These are phyloP conservation scores for Barnettozyma botsteinii DNA, from an alignment of 805 yeast species.

Conservation along the genomic window DNA sequence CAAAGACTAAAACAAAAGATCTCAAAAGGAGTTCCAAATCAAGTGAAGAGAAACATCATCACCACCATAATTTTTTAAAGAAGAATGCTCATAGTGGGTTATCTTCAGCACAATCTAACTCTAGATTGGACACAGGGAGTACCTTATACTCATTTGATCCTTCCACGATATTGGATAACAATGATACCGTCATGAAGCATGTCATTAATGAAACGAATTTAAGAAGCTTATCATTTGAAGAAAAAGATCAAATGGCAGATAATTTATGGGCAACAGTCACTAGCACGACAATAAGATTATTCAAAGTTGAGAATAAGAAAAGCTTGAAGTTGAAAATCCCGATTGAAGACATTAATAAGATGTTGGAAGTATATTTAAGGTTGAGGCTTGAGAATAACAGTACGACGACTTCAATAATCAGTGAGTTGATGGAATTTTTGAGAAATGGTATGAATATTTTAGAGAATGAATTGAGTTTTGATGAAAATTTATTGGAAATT, in stretches of 20 bases:
- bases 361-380: slow-evolving; percentile 37
- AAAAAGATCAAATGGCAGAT: slow-evolving; percentile 37
- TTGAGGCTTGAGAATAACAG: slow-evolving; percentile 33
- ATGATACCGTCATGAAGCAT: slow-evolving; percentile 26
- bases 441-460: slow-evolving; percentile 37
- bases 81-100: slow-evolving; percentile 19
- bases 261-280: slow-evolving; percentile 46
- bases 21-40: slow-evolving; percentile 9
- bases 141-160: slow-evolving; percentile 33
- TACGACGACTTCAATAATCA: slow-evolving; percentile 32
- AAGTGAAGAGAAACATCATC: slow-evolving; percentile 9
- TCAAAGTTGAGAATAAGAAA: slow-evolving; percentile 33
- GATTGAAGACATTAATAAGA: slow-evolving; percentile 50
- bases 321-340: slow-evolving; percentile 36
- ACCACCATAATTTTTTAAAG: slow-evolving; percentile 21
- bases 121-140: slow-evolving; percentile 29
- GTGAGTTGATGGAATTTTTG: slow-evolving; percentile 42
- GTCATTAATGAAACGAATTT: slow-evolving; percentile 27
- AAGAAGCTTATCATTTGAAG: slow-evolving; percentile 27
- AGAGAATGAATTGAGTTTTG: slow-evolving; percentile 32
- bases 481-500: slow-evolving; percentile 24
- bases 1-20: slow-evolving; percentile 25
- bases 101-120: slow-evolving; percentile 35
- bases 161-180: slow-evolving; percentile 24
- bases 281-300: slow-evolving; percentile 39